Base-by-base conservation (phyloP, 2,329 filamentous ascomycete genomes). In the Colletotrichum magnum region DNA sequence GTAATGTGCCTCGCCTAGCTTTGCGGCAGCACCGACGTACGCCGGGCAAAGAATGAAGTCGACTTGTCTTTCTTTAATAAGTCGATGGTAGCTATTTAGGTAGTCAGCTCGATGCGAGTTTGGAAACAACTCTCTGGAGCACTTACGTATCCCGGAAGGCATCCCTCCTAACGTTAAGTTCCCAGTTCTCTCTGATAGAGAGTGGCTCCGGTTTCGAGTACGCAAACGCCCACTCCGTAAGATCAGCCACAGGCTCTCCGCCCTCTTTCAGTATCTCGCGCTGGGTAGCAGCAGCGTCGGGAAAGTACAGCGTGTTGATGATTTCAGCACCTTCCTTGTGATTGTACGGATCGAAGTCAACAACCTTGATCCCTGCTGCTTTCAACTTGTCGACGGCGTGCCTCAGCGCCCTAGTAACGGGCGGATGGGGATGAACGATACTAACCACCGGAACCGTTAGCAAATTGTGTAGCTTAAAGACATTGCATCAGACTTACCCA, bases 71-170 rank as follows among this genome's bases (percentile, higher is more conserved):
- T 73, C 68, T 28, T 70, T 72, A 73, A 74, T 73, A 10, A 72
- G 62, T 47, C 64, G 68, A 26, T 67, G 65, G 54, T 70, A 72
- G 16, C 51, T 51, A 60, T 28, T 39, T 0, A 36, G 16, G 2
- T 1, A 28, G 36, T 66, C 32, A 68, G 51, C 21, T 18, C 13
- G 4, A 4, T 4, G 12, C 2, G 12, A 1, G 0, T 7, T 74
- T 79, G 73, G 51, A 83, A 79, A 50, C 85, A 80, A 72, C 79
- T 41, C 84, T 82, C 75, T 76, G 5, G 80, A 81, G 50, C 81
- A 78, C 74, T 82, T 53, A 66, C 63, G 7, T 48, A n/a, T 66
- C 63, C 4, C 63, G 48, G 3, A 74, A 62, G 4, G 63, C 47
- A 7, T 75, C 74, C 41, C 73, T 62, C 16, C 69, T 60, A 3